These are phyloP conservation scores for Verticillium klebahnii DNA, from an alignment of 2,329 filamentous ascomycete genomes.

Conservation along the genomic window DNA sequence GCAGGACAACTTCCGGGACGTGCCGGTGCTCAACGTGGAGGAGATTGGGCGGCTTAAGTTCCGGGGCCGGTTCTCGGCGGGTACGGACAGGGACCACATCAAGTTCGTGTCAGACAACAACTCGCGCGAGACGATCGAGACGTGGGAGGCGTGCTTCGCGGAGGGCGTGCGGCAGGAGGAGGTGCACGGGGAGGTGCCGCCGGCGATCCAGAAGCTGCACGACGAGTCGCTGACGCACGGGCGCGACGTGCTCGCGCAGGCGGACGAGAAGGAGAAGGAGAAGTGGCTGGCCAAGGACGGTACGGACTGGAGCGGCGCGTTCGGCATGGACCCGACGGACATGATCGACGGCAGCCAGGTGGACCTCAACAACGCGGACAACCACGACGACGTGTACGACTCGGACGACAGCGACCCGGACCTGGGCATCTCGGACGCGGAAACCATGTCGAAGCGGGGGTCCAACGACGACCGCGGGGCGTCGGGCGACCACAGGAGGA, in stretches of 20 bases:
- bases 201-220: slow-evolving; percentile 69
- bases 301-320: slow-evolving; percentile 82
- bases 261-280: slow-evolving; percentile 65
- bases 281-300: slow-evolving; percentile 78
- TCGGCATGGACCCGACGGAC: slow-evolving; percentile 68
- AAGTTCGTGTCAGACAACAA: slow-evolving; percentile 83
- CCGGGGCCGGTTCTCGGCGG: slow-evolving; percentile 77
- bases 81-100: slow-evolving; percentile 82
- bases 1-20: slow-evolving; percentile 62
- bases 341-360: slow-evolving; percentile 29
- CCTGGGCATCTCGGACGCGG: slow-evolving; percentile 57
- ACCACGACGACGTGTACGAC: slow-evolving; percentile 23
- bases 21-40: slow-evolving; percentile 71
- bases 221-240: slow-evolving; percentile 75
- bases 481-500: neutral
- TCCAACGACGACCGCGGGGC: slow-evolving; percentile 40
- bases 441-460: slow-evolving; percentile 17
- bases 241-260: slow-evolving; percentile 73
- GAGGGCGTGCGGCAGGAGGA: slow-evolving; percentile 75
- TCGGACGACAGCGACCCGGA: slow-evolving; percentile 25
- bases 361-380: slow-evolving; percentile 30
- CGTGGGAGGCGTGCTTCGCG: slow-evolving; percentile 85
- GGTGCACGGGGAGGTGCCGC: slow-evolving; percentile 70
- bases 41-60: slow-evolving; percentile 81
- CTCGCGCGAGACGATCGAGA: slow-evolving; percentile 87